Evolutionary conservation across 306 rosid genomes (phyloP).

Genomic region (Vigna nakashimae): DNA sequence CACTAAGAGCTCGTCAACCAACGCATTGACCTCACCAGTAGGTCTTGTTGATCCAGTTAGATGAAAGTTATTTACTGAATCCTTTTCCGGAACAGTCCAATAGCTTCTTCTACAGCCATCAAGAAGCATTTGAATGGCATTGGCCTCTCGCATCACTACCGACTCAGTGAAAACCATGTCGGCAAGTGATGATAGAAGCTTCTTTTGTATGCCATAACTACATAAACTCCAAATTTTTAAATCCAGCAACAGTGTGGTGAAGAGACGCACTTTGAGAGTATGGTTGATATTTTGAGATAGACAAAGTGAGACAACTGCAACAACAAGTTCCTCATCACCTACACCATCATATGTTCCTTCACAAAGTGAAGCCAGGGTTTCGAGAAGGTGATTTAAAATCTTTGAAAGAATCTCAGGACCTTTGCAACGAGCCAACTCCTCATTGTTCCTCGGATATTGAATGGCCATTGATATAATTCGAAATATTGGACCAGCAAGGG

Average conservation of each 20-base stretch:
- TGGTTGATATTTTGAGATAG: constrained; percentile 83
- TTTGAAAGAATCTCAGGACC: constrained; percentile 98
- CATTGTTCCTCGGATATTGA: constrained; percentile 86
- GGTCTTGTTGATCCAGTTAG: constrained; percentile 71
- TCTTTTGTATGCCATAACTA: constrained; percentile 94
- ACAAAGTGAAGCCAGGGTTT: constrained; percentile 76
- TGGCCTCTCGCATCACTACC: constrained; percentile 92
- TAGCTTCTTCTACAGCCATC: constrained; percentile 96
- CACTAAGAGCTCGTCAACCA: constrained; percentile 95
- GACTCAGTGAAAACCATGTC: constrained; percentile 97
- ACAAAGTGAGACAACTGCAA: constrained; percentile 86
- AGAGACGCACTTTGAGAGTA: constrained; percentile 87
- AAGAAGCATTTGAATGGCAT: constrained; percentile 97
- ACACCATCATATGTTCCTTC: constrained; percentile 73
- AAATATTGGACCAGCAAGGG: constrained; percentile 85
- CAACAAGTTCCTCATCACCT: constrained; percentile 93
- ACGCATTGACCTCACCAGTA: constrained; percentile 93
- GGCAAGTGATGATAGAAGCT: constrained; percentile 97
- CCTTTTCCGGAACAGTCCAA: constrained; percentile 87
- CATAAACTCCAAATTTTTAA: constrained; percentile 96
- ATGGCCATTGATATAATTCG: constrained; percentile 80
- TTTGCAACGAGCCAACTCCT: constrained; percentile 76
- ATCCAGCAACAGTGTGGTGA: constrained; percentile 81
- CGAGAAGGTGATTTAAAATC: constrained; percentile 86
- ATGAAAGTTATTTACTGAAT: constrained; percentile 82